phyloP scores from a whole-genome alignment of 441 rosid species.

The Adansonia rubrostipa region DNA sequence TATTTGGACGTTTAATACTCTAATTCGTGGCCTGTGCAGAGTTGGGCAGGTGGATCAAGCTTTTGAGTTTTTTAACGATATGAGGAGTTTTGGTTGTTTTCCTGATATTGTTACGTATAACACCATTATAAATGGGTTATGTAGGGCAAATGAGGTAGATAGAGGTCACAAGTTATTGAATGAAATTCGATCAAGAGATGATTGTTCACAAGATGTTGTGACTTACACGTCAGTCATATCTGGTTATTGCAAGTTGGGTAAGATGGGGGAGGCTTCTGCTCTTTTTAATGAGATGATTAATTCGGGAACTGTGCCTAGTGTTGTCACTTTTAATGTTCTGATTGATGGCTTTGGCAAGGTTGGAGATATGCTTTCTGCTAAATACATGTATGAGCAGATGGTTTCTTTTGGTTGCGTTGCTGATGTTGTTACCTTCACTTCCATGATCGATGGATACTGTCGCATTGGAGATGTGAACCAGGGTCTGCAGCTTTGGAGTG shows the following conservation, averaged over 20 bases:
- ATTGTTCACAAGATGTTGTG: constrained; percentile 53
- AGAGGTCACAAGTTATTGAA: constrained; percentile 55
- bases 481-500: constrained; percentile 69
- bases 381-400: constrained; percentile 56
- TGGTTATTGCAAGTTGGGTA: constrained; percentile 70
- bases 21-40: constrained; percentile 66
- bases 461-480: constrained; percentile 67
- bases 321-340: constrained; percentile 70
- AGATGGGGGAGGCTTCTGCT: constrained; percentile 62
- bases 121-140: constrained; percentile 71
- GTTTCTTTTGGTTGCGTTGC: constrained; percentile 51
- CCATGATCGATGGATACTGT: constrained; percentile 82
- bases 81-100: constrained; percentile 60
- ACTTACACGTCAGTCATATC: constrained; percentile 77
- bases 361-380: constrained; percentile 58
- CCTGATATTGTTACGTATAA: constrained; percentile 75
- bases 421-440: constrained; percentile 74
- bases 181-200: constrained; percentile 42
- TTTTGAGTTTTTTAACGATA: constrained; percentile 52
- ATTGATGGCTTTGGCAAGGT: constrained; percentile 80
- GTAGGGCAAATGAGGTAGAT: constrained; percentile 56
- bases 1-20: constrained; percentile 73
- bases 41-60: constrained; percentile 52
- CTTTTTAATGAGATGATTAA: constrained; percentile 64
- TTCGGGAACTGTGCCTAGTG: constrained; percentile 54